phyloP scores from a whole-genome alignment of 2,329 filamentous ascomycete genomes.

The Clonostachys sp. region DNA sequence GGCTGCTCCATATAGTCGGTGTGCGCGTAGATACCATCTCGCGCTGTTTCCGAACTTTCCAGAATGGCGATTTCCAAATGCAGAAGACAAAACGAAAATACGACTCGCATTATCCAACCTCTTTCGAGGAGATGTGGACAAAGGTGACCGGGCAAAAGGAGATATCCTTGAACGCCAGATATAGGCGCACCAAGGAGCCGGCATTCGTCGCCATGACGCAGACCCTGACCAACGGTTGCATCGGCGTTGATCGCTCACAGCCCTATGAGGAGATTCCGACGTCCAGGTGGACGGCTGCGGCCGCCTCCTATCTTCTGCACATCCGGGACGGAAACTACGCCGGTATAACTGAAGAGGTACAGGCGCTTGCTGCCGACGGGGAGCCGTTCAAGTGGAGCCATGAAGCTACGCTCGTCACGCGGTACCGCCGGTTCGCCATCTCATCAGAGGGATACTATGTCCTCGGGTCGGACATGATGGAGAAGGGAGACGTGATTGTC shows the following conservation, averaged over 20 bases:
- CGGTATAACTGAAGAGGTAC: slow-evolving; percentile 12
- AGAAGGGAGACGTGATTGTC: slow-evolving; percentile 19
- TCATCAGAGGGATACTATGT: slow-evolving; percentile 22
- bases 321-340: slow-evolving; percentile 3
- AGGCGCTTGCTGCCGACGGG: slow-evolving; percentile 14
- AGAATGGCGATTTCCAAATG: slow-evolving; percentile 22
- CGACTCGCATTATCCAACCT: not conserved
- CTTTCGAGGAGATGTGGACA: not conserved
- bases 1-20: slow-evolving; percentile 18
- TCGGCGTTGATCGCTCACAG: slow-evolving; percentile 17
- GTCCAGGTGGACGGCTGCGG: slow-evolving; percentile 19
- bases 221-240: slow-evolving; percentile 24
- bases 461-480: slow-evolving; percentile 21
- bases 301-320: slow-evolving; percentile 22
- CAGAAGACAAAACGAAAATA: slow-evolving; percentile 1
- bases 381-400: slow-evolving; percentile 27
- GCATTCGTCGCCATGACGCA: slow-evolving; percentile 25
- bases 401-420: slow-evolving; percentile 24
- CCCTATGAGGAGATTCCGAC: slow-evolving; percentile 13
- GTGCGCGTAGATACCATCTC: slow-evolving; percentile 16
- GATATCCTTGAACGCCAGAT: not conserved
- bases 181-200: slow-evolving; percentile 6
- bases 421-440: slow-evolving; percentile 22
- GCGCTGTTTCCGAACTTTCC: slow-evolving; percentile 17
- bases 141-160: not conserved